These are phyloP conservation scores for Geotrichum klebahnii DNA, from an alignment of 1,139 yeast species.

Conservation along the genomic window DNA sequence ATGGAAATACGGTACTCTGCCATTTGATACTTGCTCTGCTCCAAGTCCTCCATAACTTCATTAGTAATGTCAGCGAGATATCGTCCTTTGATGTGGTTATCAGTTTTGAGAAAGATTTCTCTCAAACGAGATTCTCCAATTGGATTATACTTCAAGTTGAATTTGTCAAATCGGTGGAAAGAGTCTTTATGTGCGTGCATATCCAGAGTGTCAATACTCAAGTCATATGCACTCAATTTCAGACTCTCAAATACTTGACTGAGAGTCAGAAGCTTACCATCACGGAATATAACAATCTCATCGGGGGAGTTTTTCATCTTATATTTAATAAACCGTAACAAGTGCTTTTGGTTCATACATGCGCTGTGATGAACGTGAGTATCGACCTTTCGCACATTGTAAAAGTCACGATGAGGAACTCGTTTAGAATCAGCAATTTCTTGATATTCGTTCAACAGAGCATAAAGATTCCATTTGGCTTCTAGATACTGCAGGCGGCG, in stretches of 20 bases:
- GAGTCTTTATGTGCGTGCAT: constrained; percentile 99
- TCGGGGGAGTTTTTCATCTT: constrained; percentile 76
- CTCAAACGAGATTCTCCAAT: constrained; percentile 95
- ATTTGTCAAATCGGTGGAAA: constrained; percentile 95
- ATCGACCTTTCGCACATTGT: constrained; percentile 96
- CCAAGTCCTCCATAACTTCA: constrained; percentile 89
- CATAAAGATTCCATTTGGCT: constrained; percentile 93
- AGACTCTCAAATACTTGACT: constrained; percentile 85
- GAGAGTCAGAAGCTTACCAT: constrained; percentile 82
- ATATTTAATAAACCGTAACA: constrained; percentile 88
- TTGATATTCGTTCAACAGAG: constrained; percentile 82
- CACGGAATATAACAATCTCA: constrained; percentile 90
- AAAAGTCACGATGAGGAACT: constrained; percentile 94
- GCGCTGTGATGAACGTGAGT: constrained; percentile 99
- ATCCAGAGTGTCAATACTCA: constrained; percentile 92
- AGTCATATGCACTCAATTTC: constrained; percentile 86
- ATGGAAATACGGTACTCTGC: constrained; percentile 91
- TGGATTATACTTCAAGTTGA: constrained; percentile 94
- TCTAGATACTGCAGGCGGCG: constrained; percentile 88
- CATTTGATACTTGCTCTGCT: constrained; percentile 93
- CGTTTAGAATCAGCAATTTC: constrained; percentile 80
- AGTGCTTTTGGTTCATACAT: constrained; percentile 96
- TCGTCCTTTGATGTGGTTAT: constrained; percentile 81
- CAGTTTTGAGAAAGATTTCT: constrained; percentile 92
- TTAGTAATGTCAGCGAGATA: constrained; percentile 90